Evolutionary conservation across 208 protist genomes (phyloP).

Genomic region (Lotmaria passim): DNA sequence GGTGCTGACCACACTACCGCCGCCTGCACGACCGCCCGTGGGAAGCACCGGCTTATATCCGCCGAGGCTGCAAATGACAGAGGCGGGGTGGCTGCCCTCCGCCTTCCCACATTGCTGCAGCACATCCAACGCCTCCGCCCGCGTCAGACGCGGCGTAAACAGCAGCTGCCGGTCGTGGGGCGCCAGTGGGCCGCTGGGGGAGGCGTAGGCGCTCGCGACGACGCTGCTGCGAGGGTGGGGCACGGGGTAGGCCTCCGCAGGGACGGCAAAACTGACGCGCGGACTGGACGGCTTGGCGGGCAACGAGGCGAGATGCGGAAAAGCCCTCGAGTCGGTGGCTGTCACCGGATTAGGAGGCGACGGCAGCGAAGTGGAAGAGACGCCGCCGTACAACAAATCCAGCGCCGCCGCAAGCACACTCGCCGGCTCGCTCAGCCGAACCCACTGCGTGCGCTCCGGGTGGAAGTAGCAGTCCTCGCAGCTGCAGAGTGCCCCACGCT

Average conservation of each 20-base stretch:
- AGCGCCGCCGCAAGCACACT: slow-evolving; percentile 52
- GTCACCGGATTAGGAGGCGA: background rate
- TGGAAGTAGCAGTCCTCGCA: slow-evolving; percentile 33
- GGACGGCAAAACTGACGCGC: slow-evolving; percentile 12
- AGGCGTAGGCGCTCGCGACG: background rate
- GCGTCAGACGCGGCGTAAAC: slow-evolving; percentile 9
- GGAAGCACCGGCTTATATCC: slow-evolving; percentile 26
- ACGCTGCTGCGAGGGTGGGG: background rate
- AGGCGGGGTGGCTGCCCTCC: slow-evolving; percentile 1
- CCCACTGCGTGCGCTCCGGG: slow-evolving; percentile 25
- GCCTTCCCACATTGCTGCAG: slow-evolving; percentile 14
- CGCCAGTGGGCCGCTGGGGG: too few species aligned
- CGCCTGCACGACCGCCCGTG: background rate
- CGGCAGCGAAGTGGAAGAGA: background rate
- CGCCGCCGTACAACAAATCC: slow-evolving; percentile 18
- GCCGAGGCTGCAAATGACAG: slow-evolving; percentile 23
- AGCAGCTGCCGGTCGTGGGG: background rate
- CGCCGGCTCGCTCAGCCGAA: slow-evolving; percentile 62
- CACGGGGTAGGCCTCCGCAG: background rate
- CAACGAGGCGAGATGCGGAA: background rate
- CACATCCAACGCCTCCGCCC: slow-evolving; percentile 15
- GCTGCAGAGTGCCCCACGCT: slow-evolving; percentile 17
- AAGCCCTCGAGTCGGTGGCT: background rate
- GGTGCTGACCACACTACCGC: background rate
- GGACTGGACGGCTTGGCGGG: background rate